Percentiles rank a stretch among this genome's conserved stretches.
phyloP scores from a whole-genome alignment of 2,329 filamentous ascomycete genomes.

The Fusarium sp. region DNA sequence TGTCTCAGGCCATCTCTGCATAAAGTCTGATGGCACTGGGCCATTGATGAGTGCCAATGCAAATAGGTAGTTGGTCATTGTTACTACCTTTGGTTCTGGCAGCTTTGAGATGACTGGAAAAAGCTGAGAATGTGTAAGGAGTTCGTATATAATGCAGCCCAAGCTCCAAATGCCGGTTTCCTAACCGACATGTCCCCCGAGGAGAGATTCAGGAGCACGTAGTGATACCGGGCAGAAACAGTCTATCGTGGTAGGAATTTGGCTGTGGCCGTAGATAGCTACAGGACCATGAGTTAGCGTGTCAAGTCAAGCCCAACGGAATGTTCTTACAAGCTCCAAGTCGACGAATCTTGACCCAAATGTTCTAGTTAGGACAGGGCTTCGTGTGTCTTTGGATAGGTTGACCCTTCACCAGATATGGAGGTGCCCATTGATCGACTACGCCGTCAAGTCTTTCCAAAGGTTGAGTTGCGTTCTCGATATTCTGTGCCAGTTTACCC shows the following conservation, averaged over 20 bases:
- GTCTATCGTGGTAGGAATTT: neutral
- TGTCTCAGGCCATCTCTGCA: neutral
- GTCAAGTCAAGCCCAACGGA: neutral
- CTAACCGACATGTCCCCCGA: neutral
- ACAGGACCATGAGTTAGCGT: neutral
- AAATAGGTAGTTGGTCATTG: neutral
- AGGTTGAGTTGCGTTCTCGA: neutral
- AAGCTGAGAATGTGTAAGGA: slow-evolving; percentile 2
- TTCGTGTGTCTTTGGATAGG: neutral
- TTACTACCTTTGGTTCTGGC: neutral
- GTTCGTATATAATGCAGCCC: slow-evolving; percentile 14
- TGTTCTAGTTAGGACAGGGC: neutral
- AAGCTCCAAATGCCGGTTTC: slow-evolving; percentile 9
- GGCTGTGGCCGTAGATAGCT: no score
- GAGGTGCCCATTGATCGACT: neutral
- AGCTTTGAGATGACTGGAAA: neutral
- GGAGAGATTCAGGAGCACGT: slow-evolving; percentile 5
- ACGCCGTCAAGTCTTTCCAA: neutral
- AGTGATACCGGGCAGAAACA: neutral
- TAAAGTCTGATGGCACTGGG: neutral
- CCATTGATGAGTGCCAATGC: neutral
- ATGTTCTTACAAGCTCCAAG: slow-evolving; percentile 5
- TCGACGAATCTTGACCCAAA: slow-evolving; percentile 1
- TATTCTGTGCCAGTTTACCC: neutral
- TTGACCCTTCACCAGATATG: neutral